phyloP scores from a whole-genome alignment of 164 flowering plant genomes.

The Kingdonia uniflora region DNA sequence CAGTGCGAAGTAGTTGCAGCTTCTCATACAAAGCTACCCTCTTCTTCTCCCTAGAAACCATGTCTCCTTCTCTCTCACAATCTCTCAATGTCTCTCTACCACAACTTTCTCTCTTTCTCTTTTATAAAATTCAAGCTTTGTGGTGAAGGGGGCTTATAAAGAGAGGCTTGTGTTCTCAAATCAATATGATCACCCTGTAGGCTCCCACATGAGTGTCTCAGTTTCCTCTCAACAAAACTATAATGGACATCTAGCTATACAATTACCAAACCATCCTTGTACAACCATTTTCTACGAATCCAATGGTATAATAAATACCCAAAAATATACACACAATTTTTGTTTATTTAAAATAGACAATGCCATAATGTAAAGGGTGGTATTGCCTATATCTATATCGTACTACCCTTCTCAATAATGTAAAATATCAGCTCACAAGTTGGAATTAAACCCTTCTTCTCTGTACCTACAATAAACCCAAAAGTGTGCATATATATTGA shows the following conservation, averaged over 20 bases:
- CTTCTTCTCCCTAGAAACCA: slow-evolving; percentile 80
- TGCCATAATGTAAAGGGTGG: neutral
- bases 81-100: slow-evolving; percentile 4
- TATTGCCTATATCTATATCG: neutral
- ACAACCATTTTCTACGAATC: neutral
- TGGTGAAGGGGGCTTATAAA: slow-evolving; percentile 18
- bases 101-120: slow-evolving; percentile 4
- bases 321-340: neutral
- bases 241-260: neutral
- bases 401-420: too few species aligned
- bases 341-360: neutral
- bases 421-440: neutral
- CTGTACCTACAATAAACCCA: too few species aligned
- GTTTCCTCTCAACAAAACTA: slow-evolving; percentile 20
- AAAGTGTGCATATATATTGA: too few species aligned
- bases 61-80: slow-evolving; percentile 14
- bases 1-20: slow-evolving; percentile 87
- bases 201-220: slow-evolving; percentile 37
- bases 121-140: slow-evolving; percentile 5
- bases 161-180: slow-evolving; percentile 27
- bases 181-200: slow-evolving; percentile 29
- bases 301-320: neutral
- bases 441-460: neutral
- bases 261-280: slow-evolving; percentile 21
- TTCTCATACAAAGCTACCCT: slow-evolving; percentile 71